A percentile compares a stretch with the other conserved stretches of the same genome.
These are phyloP conservation scores for Aspergillus hiratsukae DNA, from an alignment of 2,329 filamentous ascomycete genomes.

Conservation along the genomic window DNA sequence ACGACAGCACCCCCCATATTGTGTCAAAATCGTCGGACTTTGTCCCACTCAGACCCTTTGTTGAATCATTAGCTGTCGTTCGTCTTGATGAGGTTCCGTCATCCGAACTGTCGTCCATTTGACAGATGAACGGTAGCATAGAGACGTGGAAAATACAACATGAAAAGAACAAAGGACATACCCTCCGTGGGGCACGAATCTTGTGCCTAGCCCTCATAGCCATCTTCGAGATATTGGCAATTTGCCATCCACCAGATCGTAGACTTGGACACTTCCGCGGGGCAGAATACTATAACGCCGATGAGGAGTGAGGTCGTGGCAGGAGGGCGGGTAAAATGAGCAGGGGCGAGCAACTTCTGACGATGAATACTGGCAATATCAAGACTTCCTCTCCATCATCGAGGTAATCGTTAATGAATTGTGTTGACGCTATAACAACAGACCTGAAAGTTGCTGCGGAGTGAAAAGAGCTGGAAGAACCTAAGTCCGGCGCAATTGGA, in stretches of 20 bases:
- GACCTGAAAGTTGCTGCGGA: slow-evolving; percentile 15
- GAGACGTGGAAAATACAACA: slow-evolving; percentile 10
- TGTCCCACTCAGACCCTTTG: slow-evolving; percentile 51
- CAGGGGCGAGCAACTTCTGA: not conserved
- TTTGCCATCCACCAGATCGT: slow-evolving; percentile 8
- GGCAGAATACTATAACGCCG: slow-evolving; percentile 3
- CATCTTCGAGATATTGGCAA: slow-evolving; percentile 32
- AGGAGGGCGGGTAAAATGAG: not conserved
- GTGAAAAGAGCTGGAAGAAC: slow-evolving; percentile 22
- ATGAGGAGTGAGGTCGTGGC: not conserved
- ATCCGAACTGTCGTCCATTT: not conserved
- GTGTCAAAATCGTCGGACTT: slow-evolving; percentile 76
- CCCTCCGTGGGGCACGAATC: slow-evolving; percentile 64
- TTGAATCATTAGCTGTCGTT: slow-evolving; percentile 1
- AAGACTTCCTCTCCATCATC: not conserved
- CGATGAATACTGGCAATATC: not conserved
- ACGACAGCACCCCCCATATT: slow-evolving; percentile 72
- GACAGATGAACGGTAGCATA: not conserved
- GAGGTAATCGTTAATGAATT: not conserved
- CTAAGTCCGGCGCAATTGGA: slow-evolving; percentile 19
- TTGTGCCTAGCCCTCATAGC: slow-evolving; percentile 56
- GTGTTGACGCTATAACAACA: not conserved
- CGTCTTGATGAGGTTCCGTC: not conserved
- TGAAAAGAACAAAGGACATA: slow-evolving; percentile 41
- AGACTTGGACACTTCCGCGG: slow-evolving; percentile 5